Evolutionary conservation across 75 land plant species (phyloP), one percentile per base, ranked within the genome.

Genomic region (Pinus taeda): DNA sequence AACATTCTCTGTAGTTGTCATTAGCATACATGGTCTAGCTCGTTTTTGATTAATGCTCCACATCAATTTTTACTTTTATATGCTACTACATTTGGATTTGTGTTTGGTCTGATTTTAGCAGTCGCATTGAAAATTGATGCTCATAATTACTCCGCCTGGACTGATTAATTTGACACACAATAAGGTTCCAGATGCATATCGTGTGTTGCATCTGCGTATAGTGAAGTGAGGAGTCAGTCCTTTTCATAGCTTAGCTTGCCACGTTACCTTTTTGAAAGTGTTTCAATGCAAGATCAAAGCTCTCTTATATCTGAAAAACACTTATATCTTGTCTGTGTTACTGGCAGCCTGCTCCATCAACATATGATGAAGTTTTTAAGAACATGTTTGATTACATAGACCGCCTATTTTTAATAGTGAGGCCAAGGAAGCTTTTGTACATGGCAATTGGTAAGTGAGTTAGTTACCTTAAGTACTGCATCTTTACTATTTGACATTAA

Each of bases 341-440:
- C 20, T 76, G 29, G 56, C 83, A 81, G 87, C 77, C 83, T 36
- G 75, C 87, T 12, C 95, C 95, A 24, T 70, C 29, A n/a, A 83
- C 89, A 57, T 90, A 81, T 73, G 81, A 84, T 70, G 93, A 90
- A 56, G 90, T 92, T 60, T 93, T 91, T 59, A 56, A 77, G 66
- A 76, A 76, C 75, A 83, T 93, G 74, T 91, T 89, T 74, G 80
- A 83, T 21, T 93, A 91, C 86, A 87, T 93, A 73, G 95, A 93
- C 75, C 85, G 83, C 17, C 57, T 93, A 24, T 91, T 93, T 73
- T 81, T 84, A 36, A 81, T 91, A 63, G 85, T 93, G 55, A 82
- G 95, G 49, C 95, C 95, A 22, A 81, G 95, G 76, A 93, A 91
- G 86, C 86, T 93, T 83, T 83, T 93, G n/a, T 93, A 75, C 74